Evolutionary conservation across 352 stramenopile species (phyloP).

Genomic region (Pythium scleroteichum): DNA sequence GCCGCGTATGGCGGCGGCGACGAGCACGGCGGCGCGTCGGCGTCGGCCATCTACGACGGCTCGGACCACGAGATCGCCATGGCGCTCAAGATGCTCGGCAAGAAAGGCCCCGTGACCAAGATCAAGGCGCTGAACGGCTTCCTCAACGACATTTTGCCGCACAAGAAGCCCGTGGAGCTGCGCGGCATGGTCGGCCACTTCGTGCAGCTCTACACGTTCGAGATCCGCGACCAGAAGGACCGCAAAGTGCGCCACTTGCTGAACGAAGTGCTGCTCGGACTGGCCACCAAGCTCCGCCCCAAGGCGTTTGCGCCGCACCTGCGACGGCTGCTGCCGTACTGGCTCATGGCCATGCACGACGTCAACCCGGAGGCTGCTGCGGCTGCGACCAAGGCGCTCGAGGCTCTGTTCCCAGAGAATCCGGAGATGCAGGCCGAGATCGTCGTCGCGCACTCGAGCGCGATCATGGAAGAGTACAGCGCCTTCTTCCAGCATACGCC

Average conservation of each 20-base stretch:
- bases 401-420: slow-evolving; percentile 46
- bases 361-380: slow-evolving; percentile 54
- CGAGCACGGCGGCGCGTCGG: slow-evolving; percentile 23
- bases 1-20: slow-evolving; percentile 11
- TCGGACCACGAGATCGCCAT: slow-evolving; percentile 75
- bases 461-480: slow-evolving; percentile 60
- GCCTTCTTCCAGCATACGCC: slow-evolving; percentile 61
- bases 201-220: slow-evolving; percentile 73
- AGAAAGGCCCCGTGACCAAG: slow-evolving; percentile 83
- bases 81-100: slow-evolving; percentile 84
- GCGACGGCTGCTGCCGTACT: slow-evolving; percentile 72
- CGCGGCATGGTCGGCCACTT: slow-evolving; percentile 77
- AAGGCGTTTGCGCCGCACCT: slow-evolving; percentile 74
- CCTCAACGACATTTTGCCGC: slow-evolving; percentile 56
- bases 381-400: slow-evolving; percentile 51
- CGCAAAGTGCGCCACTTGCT: slow-evolving; percentile 75
- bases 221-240: slow-evolving; percentile 86
- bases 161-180: slow-evolving; percentile 54
- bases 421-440: slow-evolving; percentile 33
- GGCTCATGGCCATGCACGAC: slow-evolving; percentile 83
- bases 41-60: slow-evolving; percentile 70
- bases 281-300: slow-evolving; percentile 63
- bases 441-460: slow-evolving; percentile 22
- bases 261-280: slow-evolving; percentile 65
- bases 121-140: slow-evolving; percentile 77